These are phyloP conservation scores for Chalciporus chontae DNA, from an alignment of 768 basidiomycete genomes.

Conservation along the genomic window DNA sequence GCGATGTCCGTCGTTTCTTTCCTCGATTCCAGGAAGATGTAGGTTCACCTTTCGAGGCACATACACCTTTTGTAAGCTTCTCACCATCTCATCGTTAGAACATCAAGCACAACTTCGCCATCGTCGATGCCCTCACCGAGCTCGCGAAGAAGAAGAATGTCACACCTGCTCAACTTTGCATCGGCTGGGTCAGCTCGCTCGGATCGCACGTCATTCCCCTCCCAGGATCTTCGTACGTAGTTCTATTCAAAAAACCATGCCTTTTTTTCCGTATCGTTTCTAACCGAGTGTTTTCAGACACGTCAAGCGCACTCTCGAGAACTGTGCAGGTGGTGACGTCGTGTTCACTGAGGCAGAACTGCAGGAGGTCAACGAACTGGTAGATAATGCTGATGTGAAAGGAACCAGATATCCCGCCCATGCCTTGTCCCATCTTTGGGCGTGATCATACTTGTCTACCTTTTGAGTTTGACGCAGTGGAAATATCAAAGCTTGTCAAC, in stretches of 20 bases:
- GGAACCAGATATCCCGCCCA: slow-evolving; percentile 34
- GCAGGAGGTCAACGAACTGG: slow-evolving; percentile 35
- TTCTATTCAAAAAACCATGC: background rate
- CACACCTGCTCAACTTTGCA: slow-evolving; percentile 38
- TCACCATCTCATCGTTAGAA: slow-evolving; percentile 22
- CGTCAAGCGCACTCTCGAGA: slow-evolving; percentile 40
- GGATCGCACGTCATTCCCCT: slow-evolving; percentile 45
- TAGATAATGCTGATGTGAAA: slow-evolving; percentile 33
- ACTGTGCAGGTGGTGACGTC: slow-evolving; percentile 40
- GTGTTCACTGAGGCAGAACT: slow-evolving; percentile 37
- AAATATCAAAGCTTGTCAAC: too few species aligned
- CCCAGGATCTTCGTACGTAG: slow-evolving; percentile 41
- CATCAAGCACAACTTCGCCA: slow-evolving; percentile 39
- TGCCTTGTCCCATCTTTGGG: too few species aligned
- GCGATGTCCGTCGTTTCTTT: slow-evolving; percentile 33
- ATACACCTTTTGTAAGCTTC: background rate
- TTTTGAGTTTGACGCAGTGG: too few species aligned
- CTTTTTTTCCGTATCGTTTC: background rate
- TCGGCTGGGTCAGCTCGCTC: slow-evolving; percentile 39
- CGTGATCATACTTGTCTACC: too few species aligned
- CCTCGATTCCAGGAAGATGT: slow-evolving; percentile 44
- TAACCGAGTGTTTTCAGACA: slow-evolving; percentile 14
- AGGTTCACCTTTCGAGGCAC: slow-evolving; percentile 3
- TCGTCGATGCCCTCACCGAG: slow-evolving; percentile 40
- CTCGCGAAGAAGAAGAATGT: slow-evolving; percentile 41